Evolutionary conservation across 2,329 filamentous ascomycete species (phyloP).

Genomic region (Epichloe brachyelytri): DNA sequence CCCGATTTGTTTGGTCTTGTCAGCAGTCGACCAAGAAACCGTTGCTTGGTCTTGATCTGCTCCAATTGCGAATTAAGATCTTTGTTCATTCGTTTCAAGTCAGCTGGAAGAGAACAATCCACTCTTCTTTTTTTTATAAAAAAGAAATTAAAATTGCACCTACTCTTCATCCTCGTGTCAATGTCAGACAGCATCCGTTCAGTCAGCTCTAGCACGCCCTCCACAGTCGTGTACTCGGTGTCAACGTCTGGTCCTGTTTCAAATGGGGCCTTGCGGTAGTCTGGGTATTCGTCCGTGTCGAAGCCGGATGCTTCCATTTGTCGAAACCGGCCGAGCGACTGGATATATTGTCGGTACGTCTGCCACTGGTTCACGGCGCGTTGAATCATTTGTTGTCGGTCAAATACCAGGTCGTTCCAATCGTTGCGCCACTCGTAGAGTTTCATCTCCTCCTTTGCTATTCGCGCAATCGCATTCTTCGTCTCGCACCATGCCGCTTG

Average conservation of each 20-base stretch:
- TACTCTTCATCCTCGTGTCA: slow-evolving; percentile 23
- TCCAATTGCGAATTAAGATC: slow-evolving; percentile 19
- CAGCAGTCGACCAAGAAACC: slow-evolving; percentile 26
- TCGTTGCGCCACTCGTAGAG: slow-evolving; percentile 17
- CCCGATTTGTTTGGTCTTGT: slow-evolving; percentile 25
- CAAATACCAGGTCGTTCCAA: slow-evolving; percentile 13
- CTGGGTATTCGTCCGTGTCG: slow-evolving; percentile 24
- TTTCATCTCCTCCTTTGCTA: slow-evolving; percentile 14
- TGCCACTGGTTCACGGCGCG: slow-evolving; percentile 20
- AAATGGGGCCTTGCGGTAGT: slow-evolving; percentile 27
- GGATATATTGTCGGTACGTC: slow-evolving; percentile 21
- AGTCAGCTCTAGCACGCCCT: slow-evolving; percentile 21
- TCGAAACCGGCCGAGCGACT: slow-evolving; percentile 22
- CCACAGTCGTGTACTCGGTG: slow-evolving; percentile 16
- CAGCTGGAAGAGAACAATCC: neutral
- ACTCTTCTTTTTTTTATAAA: slow-evolving; percentile 3
- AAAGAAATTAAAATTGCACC: slow-evolving; percentile 12
- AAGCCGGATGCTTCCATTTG: slow-evolving; percentile 25
- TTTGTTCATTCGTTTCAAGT: slow-evolving; percentile 5
- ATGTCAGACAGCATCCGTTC: slow-evolving; percentile 22
- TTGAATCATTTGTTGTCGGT: slow-evolving; percentile 20
- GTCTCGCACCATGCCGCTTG: slow-evolving; percentile 23
- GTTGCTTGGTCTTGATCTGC: slow-evolving; percentile 21
- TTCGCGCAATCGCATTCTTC: slow-evolving; percentile 14
- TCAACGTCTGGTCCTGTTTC: slow-evolving; percentile 21